A percentile compares a stretch with the other conserved stretches of the same genome.
These are phyloP conservation scores for Earliella scabrosa DNA, from an alignment of 1,284 basidiomycete genomes.

Conservation along the genomic window DNA sequence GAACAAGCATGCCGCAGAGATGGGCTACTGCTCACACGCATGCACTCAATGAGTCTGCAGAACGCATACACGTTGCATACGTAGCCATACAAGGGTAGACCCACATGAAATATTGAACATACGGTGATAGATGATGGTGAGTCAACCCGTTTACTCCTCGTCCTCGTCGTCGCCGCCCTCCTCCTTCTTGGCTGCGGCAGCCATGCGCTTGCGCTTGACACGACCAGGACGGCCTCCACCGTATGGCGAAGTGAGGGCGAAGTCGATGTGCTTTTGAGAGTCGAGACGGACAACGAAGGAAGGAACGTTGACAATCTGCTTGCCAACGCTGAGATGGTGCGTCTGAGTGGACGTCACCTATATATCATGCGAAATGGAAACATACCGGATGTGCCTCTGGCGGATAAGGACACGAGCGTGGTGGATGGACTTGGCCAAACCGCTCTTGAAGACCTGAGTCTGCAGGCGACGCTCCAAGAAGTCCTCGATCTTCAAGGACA, in stretches of 20 bases:
- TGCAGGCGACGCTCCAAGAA: slow-evolving; percentile 99
- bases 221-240: slow-evolving; percentile 97
- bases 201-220: slow-evolving; percentile 98
- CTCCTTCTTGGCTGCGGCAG: slow-evolving; percentile 91
- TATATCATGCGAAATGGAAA: slow-evolving; percentile 12
- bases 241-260: slow-evolving; percentile 96
- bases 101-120: slow-evolving; percentile 35
- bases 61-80: slow-evolving; percentile 33
- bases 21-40: neutral
- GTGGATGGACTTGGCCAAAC: slow-evolving; percentile 98
- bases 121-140: slow-evolving; percentile 23
- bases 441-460: slow-evolving; percentile 99
- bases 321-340: slow-evolving; percentile 79
- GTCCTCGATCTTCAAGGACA: slow-evolving; percentile 98
- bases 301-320: slow-evolving; percentile 99
- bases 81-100: slow-evolving; percentile 34
- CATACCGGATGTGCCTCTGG: slow-evolving; percentile 94
- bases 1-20: neutral
- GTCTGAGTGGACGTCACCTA: too few species aligned
- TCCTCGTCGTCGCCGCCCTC: slow-evolving; percentile 91
- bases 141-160: slow-evolving; percentile 67
- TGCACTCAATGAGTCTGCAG: slow-evolving; percentile 5
- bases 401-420: slow-evolving; percentile 98
- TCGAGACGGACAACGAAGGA: slow-evolving; percentile 98
- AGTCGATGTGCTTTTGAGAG: slow-evolving; percentile 99